Evolutionary conservation across 2,329 filamentous ascomycete genomes (phyloP).

Genomic region (Exserohilum rostratum): DNA sequence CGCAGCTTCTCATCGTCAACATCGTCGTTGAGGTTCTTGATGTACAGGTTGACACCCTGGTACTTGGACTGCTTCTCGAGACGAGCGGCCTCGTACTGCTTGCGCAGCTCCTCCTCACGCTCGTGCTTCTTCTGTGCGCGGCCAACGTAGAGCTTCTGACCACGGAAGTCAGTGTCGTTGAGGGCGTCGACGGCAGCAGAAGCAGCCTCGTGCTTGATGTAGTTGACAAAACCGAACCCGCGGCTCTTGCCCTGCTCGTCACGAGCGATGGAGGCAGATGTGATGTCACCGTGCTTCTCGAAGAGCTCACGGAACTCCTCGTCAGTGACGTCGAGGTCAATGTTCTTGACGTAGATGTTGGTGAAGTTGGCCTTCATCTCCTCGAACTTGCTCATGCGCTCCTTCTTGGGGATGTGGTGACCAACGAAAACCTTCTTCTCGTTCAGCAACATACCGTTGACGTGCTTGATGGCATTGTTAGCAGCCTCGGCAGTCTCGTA

Average conservation of each 20-base stretch:
- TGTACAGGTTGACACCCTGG: slow-evolving; percentile 98
- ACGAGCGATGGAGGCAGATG: slow-evolving; percentile 90
- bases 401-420: slow-evolving; percentile 99
- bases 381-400: slow-evolving; percentile 99
- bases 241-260: slow-evolving; percentile 90
- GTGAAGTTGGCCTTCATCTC: slow-evolving; percentile 99
- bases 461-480: slow-evolving; percentile 96
- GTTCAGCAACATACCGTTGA: slow-evolving; percentile 99
- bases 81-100: slow-evolving; percentile 96
- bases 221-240: slow-evolving; percentile 97
- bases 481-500: slow-evolving; percentile 99
- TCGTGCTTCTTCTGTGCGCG: slow-evolving; percentile 99
- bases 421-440: slow-evolving; percentile 99
- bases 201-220: slow-evolving; percentile 86
- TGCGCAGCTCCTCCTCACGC: slow-evolving; percentile 98
- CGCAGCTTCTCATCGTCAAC: slow-evolving; percentile 98
- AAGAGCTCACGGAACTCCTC: slow-evolving; percentile 95
- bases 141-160: slow-evolving; percentile 95
- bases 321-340: slow-evolving; percentile 80
- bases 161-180: slow-evolving; percentile 89
- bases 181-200: slow-evolving; percentile 86
- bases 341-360: slow-evolving; percentile 99
- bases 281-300: slow-evolving; percentile 90
- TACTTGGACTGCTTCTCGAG: slow-evolving; percentile 99
- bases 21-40: slow-evolving; percentile 98